These are phyloP conservation scores for Dunaliella sp. DNA, from an alignment of 139 green algal species.

Conservation along the genomic window DNA sequence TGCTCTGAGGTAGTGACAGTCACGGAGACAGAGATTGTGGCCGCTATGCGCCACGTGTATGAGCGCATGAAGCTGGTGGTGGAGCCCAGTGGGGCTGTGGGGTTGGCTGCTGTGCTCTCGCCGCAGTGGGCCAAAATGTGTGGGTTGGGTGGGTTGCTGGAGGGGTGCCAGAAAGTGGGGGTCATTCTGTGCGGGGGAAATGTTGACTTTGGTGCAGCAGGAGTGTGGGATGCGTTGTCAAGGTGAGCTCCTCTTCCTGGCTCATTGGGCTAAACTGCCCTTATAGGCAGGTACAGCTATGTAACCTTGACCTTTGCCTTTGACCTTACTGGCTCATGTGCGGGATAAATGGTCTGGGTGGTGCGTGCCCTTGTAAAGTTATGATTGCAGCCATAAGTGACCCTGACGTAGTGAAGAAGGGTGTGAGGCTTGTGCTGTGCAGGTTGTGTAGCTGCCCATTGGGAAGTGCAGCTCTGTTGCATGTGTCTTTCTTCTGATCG, in stretches of 20 bases:
- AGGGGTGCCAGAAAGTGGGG: constrained; percentile 46
- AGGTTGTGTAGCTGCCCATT: too few relatives aligned
- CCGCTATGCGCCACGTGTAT: constrained; percentile 66
- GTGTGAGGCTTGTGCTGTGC: too few relatives aligned
- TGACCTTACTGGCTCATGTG: too few relatives aligned
- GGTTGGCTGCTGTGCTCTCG: constrained; percentile 69
- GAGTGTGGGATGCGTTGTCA: constrained; percentile 29
- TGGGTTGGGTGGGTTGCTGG: background rate
- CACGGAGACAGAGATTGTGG: constrained; percentile 74
- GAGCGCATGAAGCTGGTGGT: constrained; percentile 71
- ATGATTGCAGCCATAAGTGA: too few relatives aligned
- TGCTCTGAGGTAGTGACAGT: constrained; percentile 65
- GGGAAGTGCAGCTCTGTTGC: too few relatives aligned
- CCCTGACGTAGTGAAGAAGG: too few relatives aligned
- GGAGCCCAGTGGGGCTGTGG: constrained; percentile 77
- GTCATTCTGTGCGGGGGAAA: constrained; percentile 83
- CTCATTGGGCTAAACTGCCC: background rate
- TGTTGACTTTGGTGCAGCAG: constrained; percentile 53
- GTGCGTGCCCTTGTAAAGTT: too few relatives aligned
- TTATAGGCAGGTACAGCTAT: background rate
- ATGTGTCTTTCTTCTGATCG: too few relatives aligned
- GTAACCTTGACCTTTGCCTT: background rate
- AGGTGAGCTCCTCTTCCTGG: background rate
- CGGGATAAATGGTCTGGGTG: too few relatives aligned
- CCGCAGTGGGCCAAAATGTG: constrained; percentile 12